Conservation (phyloP, 179 eudicot species). For the Nepenthes alata region DNA sequence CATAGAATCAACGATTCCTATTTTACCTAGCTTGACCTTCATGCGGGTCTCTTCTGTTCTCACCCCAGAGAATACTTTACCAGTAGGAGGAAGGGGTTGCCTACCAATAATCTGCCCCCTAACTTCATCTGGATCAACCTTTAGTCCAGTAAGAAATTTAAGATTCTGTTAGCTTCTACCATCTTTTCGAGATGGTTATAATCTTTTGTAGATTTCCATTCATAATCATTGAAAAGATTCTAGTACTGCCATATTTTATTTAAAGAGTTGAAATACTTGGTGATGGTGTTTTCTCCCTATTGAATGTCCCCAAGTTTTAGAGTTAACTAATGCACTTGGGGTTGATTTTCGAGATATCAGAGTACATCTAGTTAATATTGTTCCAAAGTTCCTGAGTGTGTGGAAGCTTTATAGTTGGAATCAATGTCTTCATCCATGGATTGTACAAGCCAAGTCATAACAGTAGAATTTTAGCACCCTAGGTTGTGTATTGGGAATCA, state of each 20-base stretch:
- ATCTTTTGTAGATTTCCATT: neutral
- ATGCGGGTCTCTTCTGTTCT: too few species aligned
- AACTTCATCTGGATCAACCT: too few species aligned
- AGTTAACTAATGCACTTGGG: neutral
- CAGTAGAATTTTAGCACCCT: neutral
- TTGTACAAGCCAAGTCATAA: conserved; percentile 1
- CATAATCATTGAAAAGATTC: neutral
- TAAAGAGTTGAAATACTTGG: neutral
- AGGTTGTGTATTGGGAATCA: neutral
- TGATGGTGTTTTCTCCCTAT: neutral
- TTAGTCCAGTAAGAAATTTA: too few species aligned
- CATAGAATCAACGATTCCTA: too few species aligned
- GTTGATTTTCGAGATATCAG: neutral
- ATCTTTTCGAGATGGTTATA: too few species aligned
- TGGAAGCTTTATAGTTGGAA: neutral
- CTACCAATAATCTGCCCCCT: too few species aligned
- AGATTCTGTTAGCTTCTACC: too few species aligned
- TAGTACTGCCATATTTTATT: neutral
- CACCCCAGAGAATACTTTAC: too few species aligned
- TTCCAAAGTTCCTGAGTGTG: neutral
- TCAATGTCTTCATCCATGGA: neutral
- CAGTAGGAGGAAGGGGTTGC: too few species aligned
- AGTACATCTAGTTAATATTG: neutral
- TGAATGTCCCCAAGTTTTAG: neutral
- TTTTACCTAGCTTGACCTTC: too few species aligned